These are phyloP conservation scores for Aspergillus latus DNA, from an alignment of 2,329 filamentous ascomycete genomes.

Conservation along the genomic window DNA sequence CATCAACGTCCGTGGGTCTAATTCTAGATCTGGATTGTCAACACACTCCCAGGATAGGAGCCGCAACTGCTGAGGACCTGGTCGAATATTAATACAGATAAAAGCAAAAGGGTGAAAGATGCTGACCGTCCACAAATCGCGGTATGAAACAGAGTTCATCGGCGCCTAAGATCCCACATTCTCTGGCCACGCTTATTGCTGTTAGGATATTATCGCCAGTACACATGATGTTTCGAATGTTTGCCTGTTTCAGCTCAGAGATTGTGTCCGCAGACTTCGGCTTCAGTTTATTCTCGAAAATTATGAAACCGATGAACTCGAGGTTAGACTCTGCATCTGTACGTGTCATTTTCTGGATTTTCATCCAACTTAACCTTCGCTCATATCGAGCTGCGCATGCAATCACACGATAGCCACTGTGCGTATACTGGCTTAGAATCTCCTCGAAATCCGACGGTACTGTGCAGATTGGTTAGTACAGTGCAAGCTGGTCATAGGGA, in stretches of 20 bases:
- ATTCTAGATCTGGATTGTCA: conserved; percentile 74
- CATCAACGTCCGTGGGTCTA: conserved; percentile 76
- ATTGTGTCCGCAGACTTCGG: conserved; percentile 78
- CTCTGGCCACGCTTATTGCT: conserved; percentile 89
- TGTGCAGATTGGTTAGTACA: conserved; percentile 19
- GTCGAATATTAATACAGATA: too few relatives aligned
- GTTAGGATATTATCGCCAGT: conserved; percentile 98
- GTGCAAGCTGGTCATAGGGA: not conserved
- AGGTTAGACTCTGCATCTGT: conserved; percentile 79
- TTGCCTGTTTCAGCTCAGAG: conserved; percentile 75
- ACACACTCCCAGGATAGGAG: conserved; percentile 76
- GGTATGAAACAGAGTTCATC: conserved; percentile 90
- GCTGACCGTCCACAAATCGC: conserved; percentile 50
- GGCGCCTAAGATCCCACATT: conserved; percentile 78
- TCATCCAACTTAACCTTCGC: conserved; percentile 85
- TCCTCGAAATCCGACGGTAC: conserved; percentile 90
- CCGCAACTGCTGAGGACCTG: too few relatives aligned
- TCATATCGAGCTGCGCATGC: conserved; percentile 90
- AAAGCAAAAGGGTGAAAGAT: too few relatives aligned
- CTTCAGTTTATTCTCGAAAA: conserved; percentile 98
- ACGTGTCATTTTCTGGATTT: conserved; percentile 89
- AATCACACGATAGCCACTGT: conserved; percentile 94
- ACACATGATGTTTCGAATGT: conserved; percentile 91
- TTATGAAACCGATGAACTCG: conserved; percentile 91
- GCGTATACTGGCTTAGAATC: conserved; percentile 84